Base-by-base conservation (phyloP, 140 eudicot genomes). In the Anethum foeniculum region DNA sequence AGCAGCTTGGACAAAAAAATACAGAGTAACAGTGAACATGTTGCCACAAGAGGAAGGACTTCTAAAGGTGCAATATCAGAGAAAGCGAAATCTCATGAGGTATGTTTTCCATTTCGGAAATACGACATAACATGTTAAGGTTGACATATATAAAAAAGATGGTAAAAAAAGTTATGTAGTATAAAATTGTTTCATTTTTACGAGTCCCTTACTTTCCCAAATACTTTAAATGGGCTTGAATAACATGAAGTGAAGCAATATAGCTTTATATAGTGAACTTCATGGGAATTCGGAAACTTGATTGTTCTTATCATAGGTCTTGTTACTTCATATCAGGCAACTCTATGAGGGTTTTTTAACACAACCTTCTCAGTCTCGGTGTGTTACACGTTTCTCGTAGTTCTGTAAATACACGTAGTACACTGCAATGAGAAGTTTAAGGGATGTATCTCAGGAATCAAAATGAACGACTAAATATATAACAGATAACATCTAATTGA, bases 1-100 rank as follows among this genome's bases (percentile, higher is more conserved):
- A 82, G 76, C 68, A 39, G 77, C 15, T 18, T 82, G 81, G 67
- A 75, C 15, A 23, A 44, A 51, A 75, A 47, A 43, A 6, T 43
- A 23, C 23, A 52, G 69, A 71, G 44, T 56, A 65, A 46, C 23
- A 32, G 77, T 69, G 78, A 46, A n/a, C 77, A 32, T 46, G 60
- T 16, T 64, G 48, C 58, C 23, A n/a, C 36, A 44, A 74, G 58
- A 41, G 78, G 78, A 43, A 74, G 49, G 78, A 74, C 58, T 74
- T 25, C 32, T 23, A 75, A 58, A 58, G 80, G 80, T 43, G 71
- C 77, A 6, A 44, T 73, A 73, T 13, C 64, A n/a, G 81, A 83
- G 62, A 78, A 85, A 25, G 43, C 62, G 75, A 86, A 77, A 43
- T 79, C 77, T 21, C 64, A 74, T 47, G 71, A 88, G 89, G 91